Base-by-base conservation (phyloP, 2,329 filamentous ascomycete species). In the Colletotrichum tanaceti region DNA sequence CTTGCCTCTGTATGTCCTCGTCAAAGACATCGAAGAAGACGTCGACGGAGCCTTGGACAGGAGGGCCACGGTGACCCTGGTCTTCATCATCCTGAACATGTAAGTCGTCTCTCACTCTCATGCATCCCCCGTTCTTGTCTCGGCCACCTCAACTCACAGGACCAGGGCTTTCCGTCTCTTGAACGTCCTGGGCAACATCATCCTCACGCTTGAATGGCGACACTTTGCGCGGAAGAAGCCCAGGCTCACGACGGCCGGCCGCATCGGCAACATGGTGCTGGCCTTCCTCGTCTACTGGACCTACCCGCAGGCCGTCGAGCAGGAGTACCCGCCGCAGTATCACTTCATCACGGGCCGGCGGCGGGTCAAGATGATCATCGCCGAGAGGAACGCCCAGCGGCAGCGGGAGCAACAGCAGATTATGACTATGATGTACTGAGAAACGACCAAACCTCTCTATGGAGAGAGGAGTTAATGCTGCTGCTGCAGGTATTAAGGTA, bases 271-370 rank as follows among this genome's bases (percentile, higher is more conserved):
- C 66, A 74, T 73, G 44, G 49, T 76, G 4, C 68, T 77, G 39
- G 73, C 77, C 0, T 73, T 75, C 1, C 64, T 81, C 32, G 77
- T 81, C n/a, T 78, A 80, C 54, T 82, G 79, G 79, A 81, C 80
- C 5, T 81, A 83, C 41, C 81, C 81, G 9, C 78, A 79, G 49
- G 77, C 75, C 22, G 73, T 81, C 5, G 78, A 81, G 65, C 80
- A 81, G 63, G 76, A 75, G 35, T 81, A 80, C 47, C 78, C 78
- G 39, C 49, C 67, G 11, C 67, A 67, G 38, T 70, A 70, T 35
- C 64, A 70, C 32, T 61, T 69, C 20, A 60, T 69, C 49, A 69
- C 66, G 24, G 66, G 66, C 50, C 55, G 66, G 14, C 66, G 66
- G 38, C 66, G 66, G 6, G 58, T 69, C 44, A 69, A 61, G 57